Percentiles rank a stretch among this genome's conserved stretches.
These are phyloP conservation scores for Leccinum obscurum DNA, from an alignment of 768 basidiomycete species.

Conservation along the genomic window DNA sequence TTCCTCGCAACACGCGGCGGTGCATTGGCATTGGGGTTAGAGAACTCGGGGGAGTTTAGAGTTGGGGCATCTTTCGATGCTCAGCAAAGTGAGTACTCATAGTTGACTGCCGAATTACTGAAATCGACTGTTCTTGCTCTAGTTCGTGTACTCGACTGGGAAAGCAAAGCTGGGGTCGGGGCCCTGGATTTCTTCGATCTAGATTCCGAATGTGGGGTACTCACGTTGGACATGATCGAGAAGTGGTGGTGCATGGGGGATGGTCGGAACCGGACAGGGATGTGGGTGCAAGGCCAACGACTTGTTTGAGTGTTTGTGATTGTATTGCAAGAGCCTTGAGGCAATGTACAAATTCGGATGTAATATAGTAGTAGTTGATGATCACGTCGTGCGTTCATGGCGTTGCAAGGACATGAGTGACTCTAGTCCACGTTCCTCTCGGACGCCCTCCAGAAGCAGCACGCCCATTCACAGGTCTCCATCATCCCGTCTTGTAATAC, in stretches of 20 bases:
- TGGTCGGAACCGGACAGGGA: constrained; percentile 54
- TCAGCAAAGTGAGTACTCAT: constrained; percentile 58
- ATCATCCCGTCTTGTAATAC: constrained; percentile 55
- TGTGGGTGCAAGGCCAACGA: constrained; percentile 77
- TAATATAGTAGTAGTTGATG: not conserved
- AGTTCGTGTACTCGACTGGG: constrained; percentile 52
- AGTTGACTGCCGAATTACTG: not conserved
- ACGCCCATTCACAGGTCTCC: constrained; percentile 43
- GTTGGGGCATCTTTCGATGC: constrained; percentile 73
- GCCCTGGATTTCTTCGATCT: constrained; percentile 69
- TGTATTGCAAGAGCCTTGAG: constrained; percentile 16
- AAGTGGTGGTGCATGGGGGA: constrained; percentile 93
- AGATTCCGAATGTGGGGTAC: constrained; percentile 8
- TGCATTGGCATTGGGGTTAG: constrained; percentile 64
- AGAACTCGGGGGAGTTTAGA: constrained; percentile 49
- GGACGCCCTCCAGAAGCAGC: constrained; percentile 36
- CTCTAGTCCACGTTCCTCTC: constrained; percentile 25
- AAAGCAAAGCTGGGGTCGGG: constrained; percentile 49
- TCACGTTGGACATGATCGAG: constrained; percentile 62
- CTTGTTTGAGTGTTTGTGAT: constrained; percentile 16
- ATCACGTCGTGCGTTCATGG: constrained; percentile 4
- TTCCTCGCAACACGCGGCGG: constrained; percentile 85
- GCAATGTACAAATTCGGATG: not conserved
- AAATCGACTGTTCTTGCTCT: not conserved
- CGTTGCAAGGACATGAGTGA: constrained; percentile 26